A percentile compares a stretch with the other conserved stretches of the same genome.
Conservation (phyloP, 2,329 filamentous ascomycete species). For the Phaeosphaeria sp. region DNA sequence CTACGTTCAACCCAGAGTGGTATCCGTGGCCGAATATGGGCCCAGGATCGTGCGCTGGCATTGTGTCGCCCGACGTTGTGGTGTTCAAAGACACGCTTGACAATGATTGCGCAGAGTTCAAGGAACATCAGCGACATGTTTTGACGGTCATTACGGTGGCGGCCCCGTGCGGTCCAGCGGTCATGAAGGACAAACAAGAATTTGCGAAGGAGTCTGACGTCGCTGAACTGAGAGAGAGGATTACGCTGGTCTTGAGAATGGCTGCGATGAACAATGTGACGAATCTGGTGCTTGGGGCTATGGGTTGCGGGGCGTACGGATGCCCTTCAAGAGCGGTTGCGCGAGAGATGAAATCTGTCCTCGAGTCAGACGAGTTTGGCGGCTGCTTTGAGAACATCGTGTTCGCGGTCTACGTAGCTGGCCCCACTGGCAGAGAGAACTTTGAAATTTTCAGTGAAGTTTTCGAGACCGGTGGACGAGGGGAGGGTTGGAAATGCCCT, state of each 20-base stretch:
- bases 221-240: conserved; percentile 23
- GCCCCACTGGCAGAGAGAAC: conserved; percentile 14
- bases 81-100: conserved; percentile 29
- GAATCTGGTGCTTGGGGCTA: conserved; percentile 28
- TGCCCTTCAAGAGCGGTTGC: conserved; percentile 27
- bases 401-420: conserved; percentile 28
- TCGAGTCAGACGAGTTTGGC: conserved; percentile 23
- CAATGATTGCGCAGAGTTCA: conserved; percentile 15
- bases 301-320: conserved; percentile 32
- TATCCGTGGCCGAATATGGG: conserved; percentile 34
- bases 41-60: conserved; percentile 21
- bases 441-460: conserved; percentile 16
- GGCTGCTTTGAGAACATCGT: conserved; percentile 27
- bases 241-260: conserved; percentile 23
- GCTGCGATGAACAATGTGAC: conserved; percentile 22
- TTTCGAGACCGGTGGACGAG: conserved; percentile 1
- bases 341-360: conserved; percentile 21
- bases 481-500: not conserved
- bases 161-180: conserved; percentile 18
- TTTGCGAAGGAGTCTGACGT: conserved; percentile 17
- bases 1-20: conserved; percentile 26
- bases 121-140: conserved; percentile 9
- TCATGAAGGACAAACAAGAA: conserved; percentile 8
- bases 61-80: conserved; percentile 26
- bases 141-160: conserved; percentile 29